Percentiles rank a stretch among this genome's conserved stretches.
Conservation (phyloP, 495 filamentous ascomycete species). For the Daldinia caldariorum region DNA sequence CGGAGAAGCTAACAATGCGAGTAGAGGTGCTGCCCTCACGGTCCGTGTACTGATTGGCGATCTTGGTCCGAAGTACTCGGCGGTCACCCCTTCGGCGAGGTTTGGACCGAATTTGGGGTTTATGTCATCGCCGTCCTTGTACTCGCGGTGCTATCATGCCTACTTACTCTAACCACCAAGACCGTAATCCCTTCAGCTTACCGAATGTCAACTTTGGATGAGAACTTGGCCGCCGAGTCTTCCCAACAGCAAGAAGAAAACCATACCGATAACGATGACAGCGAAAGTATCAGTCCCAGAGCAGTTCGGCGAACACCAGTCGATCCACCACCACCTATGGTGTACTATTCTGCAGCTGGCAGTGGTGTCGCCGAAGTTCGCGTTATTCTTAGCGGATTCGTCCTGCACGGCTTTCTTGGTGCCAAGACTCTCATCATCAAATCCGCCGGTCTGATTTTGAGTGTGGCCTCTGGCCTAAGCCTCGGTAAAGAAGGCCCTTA, state of each 20-base stretch:
- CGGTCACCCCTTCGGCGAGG: constrained; percentile 61
- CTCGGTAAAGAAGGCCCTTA: constrained; percentile 97
- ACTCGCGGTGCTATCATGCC: constrained; percentile 79
- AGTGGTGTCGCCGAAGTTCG: constrained; percentile 98
- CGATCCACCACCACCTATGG: constrained; percentile 70
- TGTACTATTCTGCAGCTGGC: constrained; percentile 95
- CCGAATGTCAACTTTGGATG: constrained; percentile 86
- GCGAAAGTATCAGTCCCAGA: constrained; percentile 53
- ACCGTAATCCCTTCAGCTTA: constrained; percentile 91
- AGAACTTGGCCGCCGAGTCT: constrained; percentile 67
- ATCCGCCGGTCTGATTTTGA: constrained; percentile 82
- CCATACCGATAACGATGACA: constrained; percentile 47
- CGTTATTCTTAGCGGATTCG: constrained; percentile 96
- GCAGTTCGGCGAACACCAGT: constrained; percentile 26
- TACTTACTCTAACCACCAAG: constrained; percentile 85
- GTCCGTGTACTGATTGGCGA: constrained; percentile 74
- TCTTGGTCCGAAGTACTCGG: constrained; percentile 78
- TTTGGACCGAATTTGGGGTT: constrained; percentile 76
- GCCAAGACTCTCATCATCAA: constrained; percentile 89
- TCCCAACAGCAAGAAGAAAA: constrained; percentile 50
- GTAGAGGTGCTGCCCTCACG: constrained; percentile 76
- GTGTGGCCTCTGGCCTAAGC: constrained; percentile 90
- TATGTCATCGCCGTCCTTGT: constrained; percentile 76
- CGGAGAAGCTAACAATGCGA: constrained; percentile 22
- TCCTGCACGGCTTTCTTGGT: constrained; percentile 94